Evolutionary conservation across 495 filamentous ascomycete genomes (phyloP).

Genomic region (Podospora sp.): DNA sequence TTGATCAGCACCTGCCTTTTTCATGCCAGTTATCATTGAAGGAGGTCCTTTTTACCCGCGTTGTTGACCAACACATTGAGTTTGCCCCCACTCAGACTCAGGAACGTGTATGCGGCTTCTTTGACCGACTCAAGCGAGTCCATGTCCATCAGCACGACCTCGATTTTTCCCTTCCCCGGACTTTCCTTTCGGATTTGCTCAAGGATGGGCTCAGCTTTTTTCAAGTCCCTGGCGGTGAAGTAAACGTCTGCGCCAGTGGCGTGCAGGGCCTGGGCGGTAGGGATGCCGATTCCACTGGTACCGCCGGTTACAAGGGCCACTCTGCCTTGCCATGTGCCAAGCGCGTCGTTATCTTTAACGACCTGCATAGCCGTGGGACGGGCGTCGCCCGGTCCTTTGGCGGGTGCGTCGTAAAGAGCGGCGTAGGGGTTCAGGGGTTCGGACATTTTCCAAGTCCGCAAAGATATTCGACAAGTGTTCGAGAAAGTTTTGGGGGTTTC

Average conservation of each 20-base stretch:
- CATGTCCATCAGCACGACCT: slow-evolving; percentile 32
- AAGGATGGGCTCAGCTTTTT: slow-evolving; percentile 31
- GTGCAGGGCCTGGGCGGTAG: slow-evolving; percentile 50
- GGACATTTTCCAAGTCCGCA: slow-evolving; percentile 1
- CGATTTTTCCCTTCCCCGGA: slow-evolving; percentile 8
- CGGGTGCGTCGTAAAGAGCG: slow-evolving; percentile 34
- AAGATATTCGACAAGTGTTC: too few species aligned
- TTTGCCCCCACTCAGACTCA: slow-evolving; percentile 32
- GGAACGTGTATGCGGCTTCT: not conserved
- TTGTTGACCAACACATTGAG: slow-evolving; percentile 38
- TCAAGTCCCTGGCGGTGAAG: slow-evolving; percentile 44
- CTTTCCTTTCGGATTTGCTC: slow-evolving; percentile 8
- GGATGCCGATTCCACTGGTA: slow-evolving; percentile 57
- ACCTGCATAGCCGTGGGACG: slow-evolving; percentile 60
- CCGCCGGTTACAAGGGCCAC: slow-evolving; percentile 55
- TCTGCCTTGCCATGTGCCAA: slow-evolving; percentile 48
- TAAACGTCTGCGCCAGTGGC: slow-evolving; percentile 53
- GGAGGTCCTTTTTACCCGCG: slow-evolving; percentile 24
- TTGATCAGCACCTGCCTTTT: not conserved
- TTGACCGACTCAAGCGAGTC: slow-evolving; percentile 16
- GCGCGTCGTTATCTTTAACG: slow-evolving; percentile 51
- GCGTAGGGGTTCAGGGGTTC: slow-evolving; percentile 7
- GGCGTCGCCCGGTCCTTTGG: slow-evolving; percentile 53
- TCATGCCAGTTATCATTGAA: not conserved
- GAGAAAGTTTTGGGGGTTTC: not conserved